phyloP scores from a whole-genome alignment of 2,329 filamentous ascomycete species.

The Arachnomyces sp. region DNA sequence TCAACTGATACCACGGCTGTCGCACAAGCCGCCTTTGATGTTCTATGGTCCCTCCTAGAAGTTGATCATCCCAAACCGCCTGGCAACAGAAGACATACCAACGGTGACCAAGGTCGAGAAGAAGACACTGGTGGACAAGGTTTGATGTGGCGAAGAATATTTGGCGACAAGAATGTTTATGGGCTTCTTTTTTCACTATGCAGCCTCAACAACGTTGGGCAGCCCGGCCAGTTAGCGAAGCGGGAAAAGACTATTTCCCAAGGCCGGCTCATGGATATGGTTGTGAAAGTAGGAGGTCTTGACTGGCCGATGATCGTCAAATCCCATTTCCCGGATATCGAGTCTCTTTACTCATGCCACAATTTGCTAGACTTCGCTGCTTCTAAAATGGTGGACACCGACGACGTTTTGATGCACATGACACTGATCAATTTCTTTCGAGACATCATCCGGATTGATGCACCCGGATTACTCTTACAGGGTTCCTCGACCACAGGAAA shows the following conservation, averaged over 20 bases:
- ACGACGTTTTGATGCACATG: constrained; percentile 55
- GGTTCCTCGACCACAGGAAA: constrained; percentile 23
- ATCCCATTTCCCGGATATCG: constrained; percentile 47
- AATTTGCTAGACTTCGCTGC: constrained; percentile 50
- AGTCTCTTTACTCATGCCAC: constrained; percentile 33
- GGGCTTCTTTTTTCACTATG: constrained; percentile 49
- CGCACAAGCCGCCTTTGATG: constrained; percentile 46
- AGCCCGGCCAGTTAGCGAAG: constrained; percentile 36
- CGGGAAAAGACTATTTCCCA: constrained; percentile 53
- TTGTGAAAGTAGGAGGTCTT: constrained; percentile 46
- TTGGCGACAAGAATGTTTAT: constrained; percentile 54
- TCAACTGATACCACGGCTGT: constrained; percentile 49
- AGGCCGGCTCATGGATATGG: constrained; percentile 51
- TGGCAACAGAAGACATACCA: constrained; percentile 19
- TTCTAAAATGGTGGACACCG: constrained; percentile 49
- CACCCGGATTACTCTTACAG: constrained; percentile 24
- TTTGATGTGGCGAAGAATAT: constrained; percentile 55
- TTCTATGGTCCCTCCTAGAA: constrained; percentile 47
- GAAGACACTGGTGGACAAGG: constrained; percentile 37
- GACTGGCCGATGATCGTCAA: constrained; percentile 49
- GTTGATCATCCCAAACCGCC: constrained; percentile 37
- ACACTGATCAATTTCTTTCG: constrained; percentile 52
- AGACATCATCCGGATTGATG: constrained; percentile 42
- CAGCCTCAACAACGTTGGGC: constrained; percentile 33
- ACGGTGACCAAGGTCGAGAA: constrained; percentile 14